Conservation (phyloP, 352 stramenopile species). For the Pythium sukuiense region DNA sequence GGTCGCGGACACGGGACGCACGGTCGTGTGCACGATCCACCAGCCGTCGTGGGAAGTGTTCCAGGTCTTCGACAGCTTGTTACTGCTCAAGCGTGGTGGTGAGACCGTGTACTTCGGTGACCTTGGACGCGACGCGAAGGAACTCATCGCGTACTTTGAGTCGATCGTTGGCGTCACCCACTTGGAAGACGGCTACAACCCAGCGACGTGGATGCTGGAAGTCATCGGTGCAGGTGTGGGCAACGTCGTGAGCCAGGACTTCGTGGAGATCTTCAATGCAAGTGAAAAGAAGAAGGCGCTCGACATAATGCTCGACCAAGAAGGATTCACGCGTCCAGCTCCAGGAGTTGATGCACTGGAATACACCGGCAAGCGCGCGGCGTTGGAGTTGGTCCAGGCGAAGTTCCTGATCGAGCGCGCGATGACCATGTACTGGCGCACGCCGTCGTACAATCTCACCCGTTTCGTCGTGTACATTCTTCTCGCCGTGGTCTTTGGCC, state of each 20-base stretch:
- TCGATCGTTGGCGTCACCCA: conserved; percentile 35
- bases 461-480: conserved; percentile 57
- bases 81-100: too few species aligned
- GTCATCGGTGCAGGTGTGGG: conserved; percentile 35
- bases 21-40: conserved; percentile 32
- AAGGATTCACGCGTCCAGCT: conserved; percentile 7
- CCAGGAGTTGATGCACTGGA: conserved; percentile 1
- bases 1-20: conserved; percentile 46
- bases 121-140: conserved; percentile 20
- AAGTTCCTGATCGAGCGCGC: conserved; percentile 22
- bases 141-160: conserved; percentile 52
- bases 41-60: conserved; percentile 33
- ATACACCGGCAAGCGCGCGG: conserved; percentile 22
- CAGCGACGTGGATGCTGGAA: conserved; percentile 17
- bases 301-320: conserved; percentile 1
- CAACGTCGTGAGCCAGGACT: conserved; percentile 7
- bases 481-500: conserved; percentile 63
- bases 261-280: conserved; percentile 9
- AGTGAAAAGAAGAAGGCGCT: conserved; percentile 8
- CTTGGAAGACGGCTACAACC: conserved; percentile 40
- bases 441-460: conserved; percentile 67
- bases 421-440: conserved; percentile 28
- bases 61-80: conserved; percentile 23
- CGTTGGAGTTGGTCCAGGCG: conserved; percentile 10
- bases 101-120: conserved; percentile 18